Base-by-base conservation (phyloP, 1,284 basidiomycete species). In the Singerocomus inundabilis region DNA sequence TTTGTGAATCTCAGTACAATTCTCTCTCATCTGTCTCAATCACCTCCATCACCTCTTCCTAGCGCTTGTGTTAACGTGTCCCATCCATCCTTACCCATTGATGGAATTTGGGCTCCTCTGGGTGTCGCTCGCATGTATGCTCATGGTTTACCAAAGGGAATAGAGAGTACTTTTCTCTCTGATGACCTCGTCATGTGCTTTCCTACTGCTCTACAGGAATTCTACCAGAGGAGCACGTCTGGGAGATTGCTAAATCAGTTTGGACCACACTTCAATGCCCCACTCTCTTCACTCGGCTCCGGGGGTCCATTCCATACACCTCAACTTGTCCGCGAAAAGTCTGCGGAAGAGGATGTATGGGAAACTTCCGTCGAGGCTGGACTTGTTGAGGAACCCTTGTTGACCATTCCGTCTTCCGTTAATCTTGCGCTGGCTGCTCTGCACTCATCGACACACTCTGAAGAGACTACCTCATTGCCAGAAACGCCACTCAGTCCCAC, bases 1-100 rank as follows among this genome's bases (percentile, higher is more conserved):
- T 88, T 83, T 57, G 84, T 88, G 56, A 85, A 88, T 62, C 71
- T 86, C 38, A 75, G 81, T 31, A 76, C 79, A 26, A 80, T 88
- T 53, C 66, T 78, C 16, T 71, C 74, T 45, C 53, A 67, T 28
- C 51, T 62, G 24, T 72, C 43, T 32, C 33, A 64, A n/a, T 39
- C 62, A 68, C 69, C 53, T 67, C 78, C 45, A 68, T 68, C 75
- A 1, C 54, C 66, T 4, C 62, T 62, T 32, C 58, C 55, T 28
- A 48, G 16, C 11, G 49, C 50, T 7, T 68, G 61, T 38, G 53
- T 69, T 29, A 48, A 50, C 9, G 56, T 68, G n/a, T 54, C 51
- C 34, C 66, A 64, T 48, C 79, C 81, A 11, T 80, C 77, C 16
- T 63, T 73, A 13, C 62, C 69, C 35, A 73, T 86, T 11, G 70